Evolutionary conservation across 2,329 filamentous ascomycete genomes (phyloP).

Genomic region (Grosmannia clavigera): DNA sequence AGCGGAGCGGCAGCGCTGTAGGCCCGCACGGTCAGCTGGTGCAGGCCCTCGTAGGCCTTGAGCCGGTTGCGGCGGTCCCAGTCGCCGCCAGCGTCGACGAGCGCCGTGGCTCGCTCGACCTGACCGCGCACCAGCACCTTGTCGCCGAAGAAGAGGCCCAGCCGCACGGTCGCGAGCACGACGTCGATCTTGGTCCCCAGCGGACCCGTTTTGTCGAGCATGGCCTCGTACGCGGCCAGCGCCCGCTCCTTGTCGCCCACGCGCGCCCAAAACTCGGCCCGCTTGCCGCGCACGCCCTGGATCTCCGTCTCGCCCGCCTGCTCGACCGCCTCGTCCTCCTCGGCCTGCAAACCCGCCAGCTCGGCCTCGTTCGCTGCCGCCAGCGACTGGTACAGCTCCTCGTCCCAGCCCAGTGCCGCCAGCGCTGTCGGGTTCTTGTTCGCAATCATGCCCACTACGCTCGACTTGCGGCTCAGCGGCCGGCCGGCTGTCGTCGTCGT

Average conservation of each 20-base stretch:
- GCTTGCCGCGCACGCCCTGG: conserved; percentile 81
- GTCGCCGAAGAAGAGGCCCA: conserved; percentile 93
- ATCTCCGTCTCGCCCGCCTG: conserved; percentile 95
- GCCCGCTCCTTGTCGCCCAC: conserved; percentile 98
- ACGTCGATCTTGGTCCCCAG: conserved; percentile 96
- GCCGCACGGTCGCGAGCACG: conserved; percentile 88
- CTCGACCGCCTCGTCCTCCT: conserved; percentile 88
- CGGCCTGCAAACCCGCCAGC: conserved; percentile 65
- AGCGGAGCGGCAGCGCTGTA: conserved; percentile 83
- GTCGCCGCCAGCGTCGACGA: conserved; percentile 92
- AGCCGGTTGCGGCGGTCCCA: conserved; percentile 97
- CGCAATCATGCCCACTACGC: conserved; percentile 63
- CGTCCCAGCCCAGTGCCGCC: conserved; percentile 77
- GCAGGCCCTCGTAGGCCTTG: conserved; percentile 95
- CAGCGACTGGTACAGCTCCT: conserved; percentile 67
- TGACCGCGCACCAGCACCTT: conserved; percentile 87
- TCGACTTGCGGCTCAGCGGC: conserved; percentile 53
- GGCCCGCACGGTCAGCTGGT: conserved; percentile 83
- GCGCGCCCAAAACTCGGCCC: conserved; percentile 90
- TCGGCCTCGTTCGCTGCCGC: conserved; percentile 68
- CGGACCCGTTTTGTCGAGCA: conserved; percentile 95
- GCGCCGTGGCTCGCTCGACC: conserved; percentile 73
- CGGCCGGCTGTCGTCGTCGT: conserved; percentile 23
- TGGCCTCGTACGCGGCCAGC: conserved; percentile 78
- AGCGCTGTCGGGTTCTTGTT: conserved; percentile 52